These are phyloP conservation scores for Globisporangium cylindrosporum DNA, from an alignment of 352 stramenopile genomes.

Conservation along the genomic window DNA sequence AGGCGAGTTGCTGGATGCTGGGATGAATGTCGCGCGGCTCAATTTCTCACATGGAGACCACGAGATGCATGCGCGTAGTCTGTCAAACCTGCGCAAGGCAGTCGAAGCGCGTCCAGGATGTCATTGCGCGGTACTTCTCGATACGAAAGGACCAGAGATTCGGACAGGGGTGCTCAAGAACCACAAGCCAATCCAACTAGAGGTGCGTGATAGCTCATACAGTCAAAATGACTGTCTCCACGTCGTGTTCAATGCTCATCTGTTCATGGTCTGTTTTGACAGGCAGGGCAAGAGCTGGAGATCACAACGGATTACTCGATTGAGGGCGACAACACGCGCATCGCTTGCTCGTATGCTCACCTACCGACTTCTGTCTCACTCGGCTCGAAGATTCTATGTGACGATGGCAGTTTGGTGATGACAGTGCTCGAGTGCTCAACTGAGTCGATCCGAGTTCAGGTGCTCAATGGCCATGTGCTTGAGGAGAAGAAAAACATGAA, in stretches of 20 bases:
- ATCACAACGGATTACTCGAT: conserved; percentile 90
- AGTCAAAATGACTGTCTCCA: background rate
- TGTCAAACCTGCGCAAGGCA: conserved; percentile 88
- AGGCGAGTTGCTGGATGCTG: conserved; percentile 77
- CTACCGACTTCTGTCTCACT: conserved; percentile 90
- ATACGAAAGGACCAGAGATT: conserved; percentile 98
- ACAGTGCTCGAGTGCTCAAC: conserved; percentile 81
- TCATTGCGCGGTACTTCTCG: conserved; percentile 93
- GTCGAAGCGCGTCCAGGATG: conserved; percentile 65
- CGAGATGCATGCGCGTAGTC: conserved; percentile 86
- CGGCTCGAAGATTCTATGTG: conserved; percentile 94
- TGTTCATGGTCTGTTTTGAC: conserved; percentile 3
- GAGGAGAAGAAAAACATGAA: conserved; percentile 99
- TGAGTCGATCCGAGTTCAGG: conserved; percentile 70
- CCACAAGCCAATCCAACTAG: conserved; percentile 66
- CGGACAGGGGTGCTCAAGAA: conserved; percentile 85
- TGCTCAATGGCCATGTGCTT: conserved; percentile 88
- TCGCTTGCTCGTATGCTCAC: conserved; percentile 95
- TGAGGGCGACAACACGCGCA: conserved; percentile 62
- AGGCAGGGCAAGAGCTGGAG: conserved; percentile 76
- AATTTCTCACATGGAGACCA: conserved; percentile 99
- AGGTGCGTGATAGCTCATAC: conserved; percentile 22
- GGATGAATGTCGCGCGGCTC: conserved; percentile 98
- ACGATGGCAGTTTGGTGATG: conserved; percentile 95
- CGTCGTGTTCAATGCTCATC: background rate